Percentiles rank a stretch among this genome's conserved stretches.
Evolutionary conservation across 441 rosid species (phyloP).

Genomic region (Syzygium malaccense): DNA sequence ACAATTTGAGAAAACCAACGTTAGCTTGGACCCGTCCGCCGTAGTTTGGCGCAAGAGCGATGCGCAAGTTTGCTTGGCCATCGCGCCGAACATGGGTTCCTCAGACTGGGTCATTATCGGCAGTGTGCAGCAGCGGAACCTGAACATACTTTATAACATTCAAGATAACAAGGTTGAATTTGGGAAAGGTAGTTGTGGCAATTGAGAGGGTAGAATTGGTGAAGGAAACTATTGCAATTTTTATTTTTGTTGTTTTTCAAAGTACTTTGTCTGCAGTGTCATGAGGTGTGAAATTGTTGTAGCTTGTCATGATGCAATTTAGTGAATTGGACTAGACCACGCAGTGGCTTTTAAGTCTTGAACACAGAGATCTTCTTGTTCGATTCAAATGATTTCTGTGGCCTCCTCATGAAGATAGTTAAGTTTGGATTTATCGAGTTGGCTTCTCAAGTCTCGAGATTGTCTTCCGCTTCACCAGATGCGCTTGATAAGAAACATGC

Average conservation of each 20-base stretch:
- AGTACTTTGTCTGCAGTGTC: not conserved
- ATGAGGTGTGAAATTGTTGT: not conserved
- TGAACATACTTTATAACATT: conserved; percentile 10
- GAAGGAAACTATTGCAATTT: not conserved
- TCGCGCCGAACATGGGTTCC: not conserved
- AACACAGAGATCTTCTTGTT: not conserved
- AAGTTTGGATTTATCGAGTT: not conserved
- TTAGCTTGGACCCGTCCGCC: not conserved
- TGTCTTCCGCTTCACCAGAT: not conserved
- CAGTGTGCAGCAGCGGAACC: conserved; percentile 10
- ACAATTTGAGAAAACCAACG: not conserved
- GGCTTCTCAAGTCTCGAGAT: not conserved
- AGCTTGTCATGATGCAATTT: not conserved
- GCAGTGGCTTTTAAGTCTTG: not conserved
- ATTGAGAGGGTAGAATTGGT: not conserved
- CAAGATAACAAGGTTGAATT: not conserved
- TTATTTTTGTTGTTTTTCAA: not conserved
- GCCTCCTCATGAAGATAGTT: not conserved
- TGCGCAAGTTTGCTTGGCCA: conserved; percentile 2
- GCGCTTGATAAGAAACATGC: not conserved
- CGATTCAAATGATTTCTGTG: not conserved
- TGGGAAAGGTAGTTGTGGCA: not conserved
- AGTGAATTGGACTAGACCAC: not conserved
- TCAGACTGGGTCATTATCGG: conserved; percentile 17
- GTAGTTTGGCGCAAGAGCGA: not conserved